Base-by-base conservation (phyloP, 768 basidiomycete genomes). In the Trametes cingulata region DNA sequence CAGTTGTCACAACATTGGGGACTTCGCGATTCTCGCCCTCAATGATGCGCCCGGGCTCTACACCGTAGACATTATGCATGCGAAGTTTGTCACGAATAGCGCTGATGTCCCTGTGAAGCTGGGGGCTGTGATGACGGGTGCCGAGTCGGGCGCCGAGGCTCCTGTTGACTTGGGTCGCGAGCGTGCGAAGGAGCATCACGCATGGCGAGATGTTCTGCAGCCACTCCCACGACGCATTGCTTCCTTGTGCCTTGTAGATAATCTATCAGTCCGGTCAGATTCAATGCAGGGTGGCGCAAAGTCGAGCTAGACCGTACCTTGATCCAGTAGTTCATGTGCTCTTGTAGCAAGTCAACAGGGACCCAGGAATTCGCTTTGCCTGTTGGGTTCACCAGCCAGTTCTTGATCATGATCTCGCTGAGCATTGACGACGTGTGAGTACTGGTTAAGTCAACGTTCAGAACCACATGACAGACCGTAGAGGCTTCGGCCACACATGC, bases 221-320 rank as follows among this genome's bases (percentile, higher is more conserved):
- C 75, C 74, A 75, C 20, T 75, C 71, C 72, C 72, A 75, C 8
- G 74, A 74, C n/a, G 71, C 67, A 33, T 67, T 62, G 19, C 68
- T 68, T 3, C 73, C 75, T 41, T 75, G 71, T 0, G 73, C 75
- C 27, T 67, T 63, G 46, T 74, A 76, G 35, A 72, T 53, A 6
- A 41, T 53, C 70, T 72, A 33, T 22, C 36, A 58, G 27, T 13
- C n/a, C n/a, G 39, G 6, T 5, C 14, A n/a, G 6, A 40, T 40
- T 14, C 6, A 13, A 29, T n/a, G 24, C 35, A 19, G 6, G 35
- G n/a, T 17, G 14, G 39, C 4, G 39, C 39, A n/a, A 37, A 14
- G 14, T 37, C 36, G 14, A 39, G 15, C n/a, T 15, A 25, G 41
- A 36, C 17, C 20, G 37, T 17, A 73, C 75, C 68, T 74, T 75